Conservation (phyloP, 768 basidiomycete species). For the Lenzites betulinus region DNA sequence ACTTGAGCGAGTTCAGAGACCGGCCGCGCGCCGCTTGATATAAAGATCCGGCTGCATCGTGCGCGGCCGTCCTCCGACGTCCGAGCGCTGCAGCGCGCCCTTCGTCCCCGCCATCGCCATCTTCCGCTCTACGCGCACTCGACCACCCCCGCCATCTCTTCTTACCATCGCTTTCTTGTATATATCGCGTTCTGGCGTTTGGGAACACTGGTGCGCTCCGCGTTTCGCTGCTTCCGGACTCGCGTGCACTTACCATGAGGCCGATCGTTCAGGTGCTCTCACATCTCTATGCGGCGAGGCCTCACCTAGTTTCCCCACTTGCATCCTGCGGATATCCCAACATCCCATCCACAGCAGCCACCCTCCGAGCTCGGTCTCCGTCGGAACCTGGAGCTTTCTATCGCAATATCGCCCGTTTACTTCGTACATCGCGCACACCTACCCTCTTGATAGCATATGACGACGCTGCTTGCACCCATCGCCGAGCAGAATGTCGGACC, state of each 20-base stretch:
- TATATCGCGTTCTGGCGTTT: conserved; percentile 1
- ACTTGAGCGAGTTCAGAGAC: conserved; percentile 11
- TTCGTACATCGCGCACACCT: conserved; percentile 4
- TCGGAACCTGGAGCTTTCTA: conserved; percentile 17
- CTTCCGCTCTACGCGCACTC: not conserved
- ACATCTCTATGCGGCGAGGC: conserved; percentile 21
- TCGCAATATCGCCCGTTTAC: conserved; percentile 14
- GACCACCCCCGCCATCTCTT: not conserved
- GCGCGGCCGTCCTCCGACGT: conserved; percentile 25
- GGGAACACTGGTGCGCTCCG: conserved; percentile 17
- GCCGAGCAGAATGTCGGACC: conserved; percentile 19
- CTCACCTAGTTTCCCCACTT: conserved; percentile 8
- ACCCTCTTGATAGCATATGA: conserved; percentile 12
- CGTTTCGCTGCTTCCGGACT: conserved; percentile 5
- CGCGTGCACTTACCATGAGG: conserved; percentile 25
- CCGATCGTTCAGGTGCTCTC: conserved; percentile 21
- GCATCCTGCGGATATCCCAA: conserved; percentile 11
- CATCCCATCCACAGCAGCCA: conserved; percentile 4
- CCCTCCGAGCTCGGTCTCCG: conserved; percentile 11
- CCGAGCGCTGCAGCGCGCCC: conserved; percentile 20
- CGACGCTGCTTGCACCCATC: conserved; percentile 18
- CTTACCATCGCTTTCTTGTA: conserved; percentile 14
- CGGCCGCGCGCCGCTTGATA: conserved; percentile 24
- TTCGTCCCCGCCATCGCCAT: conserved; percentile 3
- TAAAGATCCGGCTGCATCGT: conserved; percentile 32